Percentiles rank a stretch among this genome's conserved stretches.
Evolutionary conservation across 805 yeast species (phyloP).

Genomic region (Zygotorulaspora florentina): DNA sequence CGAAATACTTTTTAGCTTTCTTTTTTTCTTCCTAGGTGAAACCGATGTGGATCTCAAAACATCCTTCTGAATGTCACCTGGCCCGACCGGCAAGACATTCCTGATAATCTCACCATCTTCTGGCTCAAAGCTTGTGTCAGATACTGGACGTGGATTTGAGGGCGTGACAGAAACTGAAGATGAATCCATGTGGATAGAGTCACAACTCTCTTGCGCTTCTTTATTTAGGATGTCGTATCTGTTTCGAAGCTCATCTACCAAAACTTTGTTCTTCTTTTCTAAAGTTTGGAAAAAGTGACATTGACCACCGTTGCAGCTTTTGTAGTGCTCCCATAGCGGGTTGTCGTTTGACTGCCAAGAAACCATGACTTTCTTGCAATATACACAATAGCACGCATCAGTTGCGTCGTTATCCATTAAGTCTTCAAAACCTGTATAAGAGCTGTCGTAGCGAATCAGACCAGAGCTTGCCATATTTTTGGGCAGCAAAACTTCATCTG

Average conservation of each 20-base stretch:
- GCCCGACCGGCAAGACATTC: not conserved
- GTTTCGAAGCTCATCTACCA: not conserved
- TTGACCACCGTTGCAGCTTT: slow-evolving; percentile 19
- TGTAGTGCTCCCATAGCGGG: slow-evolving; percentile 47
- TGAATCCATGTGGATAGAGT: not conserved
- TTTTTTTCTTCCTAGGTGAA: slow-evolving; percentile 14
- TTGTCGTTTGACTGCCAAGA: slow-evolving; percentile 56
- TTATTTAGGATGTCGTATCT: not conserved
- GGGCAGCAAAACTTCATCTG: slow-evolving; percentile 15
- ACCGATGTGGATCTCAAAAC: not conserved
- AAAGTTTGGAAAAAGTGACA: slow-evolving; percentile 23
- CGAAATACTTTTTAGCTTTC: slow-evolving; percentile 18
- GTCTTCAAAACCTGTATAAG: slow-evolving; percentile 38
- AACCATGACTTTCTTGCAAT: slow-evolving; percentile 51
- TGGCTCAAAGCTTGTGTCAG: not conserved
- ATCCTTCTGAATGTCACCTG: not conserved
- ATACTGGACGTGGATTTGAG: not conserved
- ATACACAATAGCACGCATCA: slow-evolving; percentile 55
- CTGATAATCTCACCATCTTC: not conserved
- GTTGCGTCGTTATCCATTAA: slow-evolving; percentile 30
- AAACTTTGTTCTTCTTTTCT: not conserved
- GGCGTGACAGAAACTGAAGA: not conserved
- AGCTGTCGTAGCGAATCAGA: slow-evolving; percentile 45
- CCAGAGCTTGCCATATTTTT: slow-evolving; percentile 52
- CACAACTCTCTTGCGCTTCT: not conserved